Percentiles rank a stretch among this genome's conserved stretches.
Conservation (phyloP, 1,139 yeast species). For the Pichia sp. region DNA sequence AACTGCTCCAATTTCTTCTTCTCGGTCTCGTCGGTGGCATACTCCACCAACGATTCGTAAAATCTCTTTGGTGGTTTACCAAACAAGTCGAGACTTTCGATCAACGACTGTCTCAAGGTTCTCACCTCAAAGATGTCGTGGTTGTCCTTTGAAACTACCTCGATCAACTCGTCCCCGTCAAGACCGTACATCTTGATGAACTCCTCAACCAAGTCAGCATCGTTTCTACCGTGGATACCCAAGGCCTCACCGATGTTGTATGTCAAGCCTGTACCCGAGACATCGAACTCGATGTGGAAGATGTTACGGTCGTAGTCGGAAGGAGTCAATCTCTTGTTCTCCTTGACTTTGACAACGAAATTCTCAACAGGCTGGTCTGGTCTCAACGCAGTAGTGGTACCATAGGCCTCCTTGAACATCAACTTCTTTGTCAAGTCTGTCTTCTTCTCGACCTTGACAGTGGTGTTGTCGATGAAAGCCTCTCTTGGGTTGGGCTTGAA, state of each 20-base stretch:
- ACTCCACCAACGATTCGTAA: constrained; percentile 75
- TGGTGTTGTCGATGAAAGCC: constrained; percentile 41
- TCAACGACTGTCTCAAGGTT: constrained; percentile 75
- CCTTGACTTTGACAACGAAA: constrained; percentile 85
- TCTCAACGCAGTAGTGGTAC: constrained; percentile 54
- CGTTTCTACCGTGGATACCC: constrained; percentile 91
- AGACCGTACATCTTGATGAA: constrained; percentile 69
- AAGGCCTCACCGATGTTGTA: constrained; percentile 96
- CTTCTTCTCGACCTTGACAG: constrained; percentile 34
- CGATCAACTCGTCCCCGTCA: constrained; percentile 62
- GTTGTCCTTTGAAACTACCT: constrained; percentile 69
- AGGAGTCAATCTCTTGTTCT: constrained; percentile 92
- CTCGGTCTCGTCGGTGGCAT: constrained; percentile 68
- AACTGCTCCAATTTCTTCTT: constrained; percentile 57
- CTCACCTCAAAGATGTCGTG: constrained; percentile 58
- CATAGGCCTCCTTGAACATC: constrained; percentile 78
- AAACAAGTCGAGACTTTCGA: constrained; percentile 78
- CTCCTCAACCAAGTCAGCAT: constrained; percentile 55
- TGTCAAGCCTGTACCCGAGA: constrained; percentile 82
- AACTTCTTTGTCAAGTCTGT: constrained; percentile 65
- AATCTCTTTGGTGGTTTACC: constrained; percentile 97
- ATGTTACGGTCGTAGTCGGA: constrained; percentile 85
- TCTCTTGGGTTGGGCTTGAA: constrained; percentile 57
- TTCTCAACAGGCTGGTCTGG: constrained; percentile 89
- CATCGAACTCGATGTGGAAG: constrained; percentile 94